Evolutionary conservation across 805 yeast species (phyloP), one percentile per base, ranked within the genome.

Genomic region (Cyberlindnera maritima): DNA sequence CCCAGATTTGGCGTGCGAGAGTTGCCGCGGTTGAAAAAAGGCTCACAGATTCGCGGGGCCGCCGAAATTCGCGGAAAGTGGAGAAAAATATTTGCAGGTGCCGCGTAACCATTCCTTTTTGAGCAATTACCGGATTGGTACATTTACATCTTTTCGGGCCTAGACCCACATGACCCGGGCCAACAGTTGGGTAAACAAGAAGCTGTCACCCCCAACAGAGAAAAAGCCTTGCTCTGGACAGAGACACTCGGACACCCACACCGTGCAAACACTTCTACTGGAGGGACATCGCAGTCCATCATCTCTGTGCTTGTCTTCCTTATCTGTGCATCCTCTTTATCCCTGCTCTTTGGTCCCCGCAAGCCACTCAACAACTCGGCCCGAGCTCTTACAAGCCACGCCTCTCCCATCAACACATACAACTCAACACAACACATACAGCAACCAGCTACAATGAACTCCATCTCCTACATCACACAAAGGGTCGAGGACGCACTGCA

Each of bases 401-500:
- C 25, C 5, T 5, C 25, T 9, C 9, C 25, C 25, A 21, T 21
- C 25, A 9, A 11, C 23, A 11, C n/a, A n/a, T n/a, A n/a, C n/a
- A n/a, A n/a, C n/a, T n/a, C n/a, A n/a, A n/a, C n/a, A n/a, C n/a
- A n/a, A 18, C 36, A 20, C 40, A n/a, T 40, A n/a, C 15, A 15
- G 15, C 23, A 8, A 13, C 23, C 38, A 18, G 7, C 18, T 8
- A 18, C 14, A 36, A 58, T 61, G 65, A 60, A 61, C 42, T 61
- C 65, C 25, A 56, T 61, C 31, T 56, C 63, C 12, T 61, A 58
- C 42, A 34, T 61, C 25, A 57, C 64, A 3, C 55, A 61, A 21
- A 47, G 38, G 13, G 59, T 59, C 10, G 64, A 59, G 21, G 48
- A 45, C 17, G 63, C 58, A 10, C 48, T 61, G 9, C 49, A 47